A percentile compares a stretch with the other conserved stretches of the same genome.
Evolutionary conservation across 176 grass and related monocot genomes (phyloP).

Genomic region (Calamus simplicifolius): DNA sequence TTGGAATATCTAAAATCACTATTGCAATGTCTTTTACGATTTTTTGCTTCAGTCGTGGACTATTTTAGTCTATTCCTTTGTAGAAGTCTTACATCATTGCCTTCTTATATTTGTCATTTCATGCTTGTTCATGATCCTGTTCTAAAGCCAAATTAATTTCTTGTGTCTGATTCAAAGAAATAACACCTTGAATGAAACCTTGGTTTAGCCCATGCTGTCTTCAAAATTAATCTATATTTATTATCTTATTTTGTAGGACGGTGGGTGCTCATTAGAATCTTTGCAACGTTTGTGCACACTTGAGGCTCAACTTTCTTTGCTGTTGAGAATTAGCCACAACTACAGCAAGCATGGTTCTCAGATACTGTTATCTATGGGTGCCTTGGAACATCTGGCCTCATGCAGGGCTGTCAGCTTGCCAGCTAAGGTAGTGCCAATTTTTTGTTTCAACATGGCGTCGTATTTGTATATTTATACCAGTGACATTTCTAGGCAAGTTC

Average conservation of each 20-base stretch:
- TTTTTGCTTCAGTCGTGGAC: too few species aligned
- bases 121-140: too few species aligned
- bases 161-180: too few species aligned
- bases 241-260: constrained; percentile 37
- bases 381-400: constrained; percentile 80
- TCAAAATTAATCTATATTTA: too few species aligned
- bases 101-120: too few species aligned
- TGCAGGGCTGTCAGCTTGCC: constrained; percentile 46
- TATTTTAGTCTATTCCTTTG: too few species aligned
- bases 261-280: constrained; percentile 52
- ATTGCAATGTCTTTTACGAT: too few species aligned
- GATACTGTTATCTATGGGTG: constrained; percentile 85
- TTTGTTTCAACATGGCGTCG: constrained; percentile 13
- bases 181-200: too few species aligned
- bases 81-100: too few species aligned
- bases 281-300: constrained; percentile 62
- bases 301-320: constrained; percentile 78
- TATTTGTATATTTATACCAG: constrained; percentile 9
- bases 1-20: too few species aligned
- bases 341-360: constrained; percentile 86
- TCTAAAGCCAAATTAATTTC: too few species aligned
- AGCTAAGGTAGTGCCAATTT: constrained; percentile 42
- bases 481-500: constrained; percentile 37
- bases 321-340: constrained; percentile 80
- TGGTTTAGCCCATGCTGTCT: too few species aligned